phyloP scores from a whole-genome alignment of 208 protist genomes.

The Trypanosoma vivax region DNA sequence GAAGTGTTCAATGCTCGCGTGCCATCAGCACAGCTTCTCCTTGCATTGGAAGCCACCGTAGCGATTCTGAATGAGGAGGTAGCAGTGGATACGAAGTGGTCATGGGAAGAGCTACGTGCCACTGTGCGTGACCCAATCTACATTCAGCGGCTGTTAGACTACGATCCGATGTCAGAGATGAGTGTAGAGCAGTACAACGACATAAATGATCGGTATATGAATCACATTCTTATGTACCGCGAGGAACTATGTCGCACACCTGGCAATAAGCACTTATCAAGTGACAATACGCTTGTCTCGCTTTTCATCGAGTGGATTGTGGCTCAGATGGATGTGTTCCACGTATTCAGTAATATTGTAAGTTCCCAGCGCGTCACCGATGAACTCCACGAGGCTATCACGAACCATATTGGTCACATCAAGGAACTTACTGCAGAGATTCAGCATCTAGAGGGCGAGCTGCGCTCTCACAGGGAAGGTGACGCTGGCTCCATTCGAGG shows the following conservation, averaged over 20 bases:
- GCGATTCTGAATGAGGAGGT: constrained; percentile 29
- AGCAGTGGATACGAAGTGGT: constrained; percentile 7
- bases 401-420: constrained; percentile 24
- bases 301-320: constrained; percentile 39
- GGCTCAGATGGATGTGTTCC: constrained; percentile 33
- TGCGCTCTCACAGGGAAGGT: constrained; percentile 19
- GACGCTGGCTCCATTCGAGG: background rate
- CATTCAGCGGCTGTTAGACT: constrained; percentile 30
- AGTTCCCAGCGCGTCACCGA: constrained; percentile 37
- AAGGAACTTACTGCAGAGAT: constrained; percentile 31
- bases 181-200: constrained; percentile 22
- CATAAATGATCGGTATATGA: constrained; percentile 23
- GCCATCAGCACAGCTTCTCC: constrained; percentile 3
- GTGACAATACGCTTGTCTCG: constrained; percentile 7
- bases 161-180: constrained; percentile 35
- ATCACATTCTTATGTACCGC: constrained; percentile 5
- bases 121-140: constrained; percentile 29
- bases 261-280: background rate
- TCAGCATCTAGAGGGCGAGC: constrained; percentile 28
- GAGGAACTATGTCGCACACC: constrained; percentile 16
- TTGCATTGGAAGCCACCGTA: constrained; percentile 26
- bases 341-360: constrained; percentile 24
- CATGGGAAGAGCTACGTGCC: constrained; percentile 32
- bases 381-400: constrained; percentile 35
- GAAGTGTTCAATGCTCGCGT: constrained; percentile 19